Conservation (phyloP, 768 basidiomycete genomes). For the Tulasnella calospora region DNA sequence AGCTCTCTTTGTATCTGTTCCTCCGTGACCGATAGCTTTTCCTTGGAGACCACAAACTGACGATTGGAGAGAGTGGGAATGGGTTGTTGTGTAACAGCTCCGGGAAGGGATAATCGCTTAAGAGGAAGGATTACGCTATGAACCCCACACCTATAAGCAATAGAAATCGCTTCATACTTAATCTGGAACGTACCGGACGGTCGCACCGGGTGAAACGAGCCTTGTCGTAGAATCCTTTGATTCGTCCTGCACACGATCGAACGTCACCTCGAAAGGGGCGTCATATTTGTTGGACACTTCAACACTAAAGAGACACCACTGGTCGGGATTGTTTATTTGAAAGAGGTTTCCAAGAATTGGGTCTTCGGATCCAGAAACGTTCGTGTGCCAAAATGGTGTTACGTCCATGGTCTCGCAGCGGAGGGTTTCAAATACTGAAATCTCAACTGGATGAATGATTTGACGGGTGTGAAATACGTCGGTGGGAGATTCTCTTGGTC, state of each 20-base stretch:
- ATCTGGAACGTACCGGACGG: slow-evolving; percentile 55
- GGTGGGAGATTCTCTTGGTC: slow-evolving; percentile 34
- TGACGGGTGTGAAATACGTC: slow-evolving; percentile 80
- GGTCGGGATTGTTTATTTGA: slow-evolving; percentile 39
- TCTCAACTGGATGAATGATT: slow-evolving; percentile 78
- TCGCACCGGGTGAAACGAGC: slow-evolving; percentile 83
- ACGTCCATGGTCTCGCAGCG: slow-evolving; percentile 82
- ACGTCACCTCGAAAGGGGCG: slow-evolving; percentile 81
- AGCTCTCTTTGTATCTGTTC: slow-evolving; percentile 65
- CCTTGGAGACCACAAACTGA: slow-evolving; percentile 84
- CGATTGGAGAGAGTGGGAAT: slow-evolving; percentile 83
- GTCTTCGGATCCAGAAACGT: slow-evolving; percentile 32
- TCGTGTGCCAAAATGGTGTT: slow-evolving; percentile 51
- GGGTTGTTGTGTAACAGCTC: slow-evolving; percentile 53
- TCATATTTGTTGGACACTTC: slow-evolving; percentile 92
- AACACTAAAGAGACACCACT: slow-evolving; percentile 83
- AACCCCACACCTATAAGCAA: neutral
- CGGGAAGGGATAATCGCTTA: slow-evolving; percentile 59
- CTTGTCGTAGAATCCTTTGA: slow-evolving; percentile 45
- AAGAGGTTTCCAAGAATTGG: slow-evolving; percentile 30
- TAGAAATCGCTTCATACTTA: neutral
- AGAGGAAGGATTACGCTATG: slow-evolving; percentile 64
- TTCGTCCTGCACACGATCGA: slow-evolving; percentile 56
- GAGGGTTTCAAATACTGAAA: slow-evolving; percentile 94
- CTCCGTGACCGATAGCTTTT: slow-evolving; percentile 54